Conservation (phyloP, 176 grass and related monocot genomes). For the Carex scoparia region DNA sequence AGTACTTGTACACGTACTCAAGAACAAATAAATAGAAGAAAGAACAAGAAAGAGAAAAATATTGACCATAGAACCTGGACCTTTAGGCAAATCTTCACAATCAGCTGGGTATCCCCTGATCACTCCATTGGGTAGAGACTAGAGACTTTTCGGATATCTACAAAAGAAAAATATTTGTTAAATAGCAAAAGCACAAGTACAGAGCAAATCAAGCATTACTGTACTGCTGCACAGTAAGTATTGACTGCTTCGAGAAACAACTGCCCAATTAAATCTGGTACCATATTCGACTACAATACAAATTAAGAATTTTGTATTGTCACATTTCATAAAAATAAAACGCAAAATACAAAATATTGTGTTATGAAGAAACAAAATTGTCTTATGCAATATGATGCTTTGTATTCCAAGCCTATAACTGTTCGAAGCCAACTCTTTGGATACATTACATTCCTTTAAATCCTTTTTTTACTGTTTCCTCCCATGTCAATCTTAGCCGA, state of each 20-base stretch:
- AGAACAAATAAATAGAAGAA: neutral
- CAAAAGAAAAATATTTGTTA: neutral
- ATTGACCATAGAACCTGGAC: conserved; percentile 14
- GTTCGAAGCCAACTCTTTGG: no score
- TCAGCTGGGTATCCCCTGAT: conserved; percentile 54
- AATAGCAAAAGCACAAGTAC: conserved; percentile 4
- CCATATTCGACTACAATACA: no score
- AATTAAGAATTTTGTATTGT: no score
- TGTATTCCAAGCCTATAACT: no score
- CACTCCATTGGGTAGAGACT: conserved; percentile 69
- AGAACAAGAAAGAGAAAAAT: neutral
- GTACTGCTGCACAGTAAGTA: neutral
- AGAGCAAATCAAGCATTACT: neutral
- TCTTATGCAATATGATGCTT: no score
- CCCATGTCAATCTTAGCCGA: no score
- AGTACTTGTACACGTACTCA: neutral
- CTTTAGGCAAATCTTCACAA: conserved; percentile 66
- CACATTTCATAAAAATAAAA: no score
- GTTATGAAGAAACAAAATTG: no score
- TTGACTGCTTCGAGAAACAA: neutral
- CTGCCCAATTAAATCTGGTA: no score
- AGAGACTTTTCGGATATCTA: conserved; percentile 30
- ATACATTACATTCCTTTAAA: no score
- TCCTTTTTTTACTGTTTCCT: no score
- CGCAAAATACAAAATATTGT: no score